Conservation (phyloP, 73 alveolate species). For the Paramecium pentaurelia region DNA sequence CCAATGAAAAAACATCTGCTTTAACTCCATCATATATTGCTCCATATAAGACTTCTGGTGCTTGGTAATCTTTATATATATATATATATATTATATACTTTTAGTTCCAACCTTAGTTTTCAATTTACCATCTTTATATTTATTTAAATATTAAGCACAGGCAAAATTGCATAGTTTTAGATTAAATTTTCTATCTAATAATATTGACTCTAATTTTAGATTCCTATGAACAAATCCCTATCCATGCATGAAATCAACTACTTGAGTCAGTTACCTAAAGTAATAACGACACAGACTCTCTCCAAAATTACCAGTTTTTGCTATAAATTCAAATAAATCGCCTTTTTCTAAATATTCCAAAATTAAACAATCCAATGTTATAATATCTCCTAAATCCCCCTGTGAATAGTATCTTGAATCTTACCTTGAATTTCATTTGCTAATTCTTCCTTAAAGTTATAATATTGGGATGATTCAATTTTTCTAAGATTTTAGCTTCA, state of each 20-base stretch:
- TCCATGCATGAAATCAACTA: slow-evolving; percentile 73
- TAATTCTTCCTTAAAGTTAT: neutral
- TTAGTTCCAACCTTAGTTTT: slow-evolving; percentile 70
- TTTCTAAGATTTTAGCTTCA: neutral
- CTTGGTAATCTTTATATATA: neutral
- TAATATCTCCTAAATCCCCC: neutral
- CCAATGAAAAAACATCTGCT: neutral
- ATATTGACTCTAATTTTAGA: slow-evolving; percentile 81
- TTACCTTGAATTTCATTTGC: neutral
- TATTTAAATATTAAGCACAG: slow-evolving; percentile 63
- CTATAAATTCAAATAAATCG: slow-evolving; percentile 82
- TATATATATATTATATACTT: neutral
- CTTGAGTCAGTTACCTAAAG: slow-evolving; percentile 73
- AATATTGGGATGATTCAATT: neutral
- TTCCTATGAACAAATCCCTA: slow-evolving; percentile 82
- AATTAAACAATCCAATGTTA: neutral
- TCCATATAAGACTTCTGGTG: neutral
- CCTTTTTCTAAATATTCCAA: slow-evolving; percentile 87
- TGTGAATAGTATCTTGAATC: neutral
- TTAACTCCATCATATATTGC: neutral
- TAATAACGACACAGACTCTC: slow-evolving; percentile 77
- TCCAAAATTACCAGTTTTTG: slow-evolving; percentile 79
- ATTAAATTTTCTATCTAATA: slow-evolving; percentile 52
- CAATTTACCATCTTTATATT: slow-evolving; percentile 60
- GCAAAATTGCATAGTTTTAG: slow-evolving; percentile 37